Evolutionary conservation across 2,329 filamentous ascomycete genomes (phyloP).

Genomic region (Teratosphaeria destructans): DNA sequence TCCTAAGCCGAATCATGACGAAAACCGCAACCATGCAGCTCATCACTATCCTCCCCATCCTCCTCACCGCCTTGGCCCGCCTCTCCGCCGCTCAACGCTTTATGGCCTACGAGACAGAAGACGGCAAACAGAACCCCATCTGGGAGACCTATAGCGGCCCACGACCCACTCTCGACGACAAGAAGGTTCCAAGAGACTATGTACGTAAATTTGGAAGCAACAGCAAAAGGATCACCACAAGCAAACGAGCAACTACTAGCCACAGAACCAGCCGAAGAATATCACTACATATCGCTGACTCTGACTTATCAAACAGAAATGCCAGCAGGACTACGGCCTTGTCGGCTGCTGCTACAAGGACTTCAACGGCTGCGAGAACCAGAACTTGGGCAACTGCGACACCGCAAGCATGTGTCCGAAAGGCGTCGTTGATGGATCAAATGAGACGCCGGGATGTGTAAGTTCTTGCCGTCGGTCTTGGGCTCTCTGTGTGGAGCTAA

Average conservation of each 20-base stretch:
- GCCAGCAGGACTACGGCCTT: not conserved
- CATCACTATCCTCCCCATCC: not conserved
- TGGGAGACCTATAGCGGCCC: not conserved
- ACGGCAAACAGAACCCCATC: not conserved
- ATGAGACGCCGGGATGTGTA: not conserved
- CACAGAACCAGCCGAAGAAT: too few species aligned
- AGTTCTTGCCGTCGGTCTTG: not conserved
- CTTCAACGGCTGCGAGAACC: not conserved
- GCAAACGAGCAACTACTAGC: too few species aligned
- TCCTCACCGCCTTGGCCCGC: not conserved
- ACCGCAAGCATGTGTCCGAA: not conserved
- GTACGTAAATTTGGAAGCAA: not conserved
- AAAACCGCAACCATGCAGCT: not conserved
- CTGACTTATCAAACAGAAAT: not conserved
- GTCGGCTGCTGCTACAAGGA: not conserved
- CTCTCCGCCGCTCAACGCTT: not conserved
- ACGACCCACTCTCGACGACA: not conserved
- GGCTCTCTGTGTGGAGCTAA: too few species aligned
- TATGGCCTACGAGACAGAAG: not conserved
- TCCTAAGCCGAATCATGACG: not conserved
- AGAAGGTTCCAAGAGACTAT: not conserved
- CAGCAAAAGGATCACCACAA: not conserved
- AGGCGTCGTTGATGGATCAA: not conserved
- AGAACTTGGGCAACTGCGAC: not conserved
- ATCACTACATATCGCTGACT: too few species aligned